phyloP scores from a whole-genome alignment of 2,329 filamentous ascomycete species.

The Metarhizium humberi region DNA sequence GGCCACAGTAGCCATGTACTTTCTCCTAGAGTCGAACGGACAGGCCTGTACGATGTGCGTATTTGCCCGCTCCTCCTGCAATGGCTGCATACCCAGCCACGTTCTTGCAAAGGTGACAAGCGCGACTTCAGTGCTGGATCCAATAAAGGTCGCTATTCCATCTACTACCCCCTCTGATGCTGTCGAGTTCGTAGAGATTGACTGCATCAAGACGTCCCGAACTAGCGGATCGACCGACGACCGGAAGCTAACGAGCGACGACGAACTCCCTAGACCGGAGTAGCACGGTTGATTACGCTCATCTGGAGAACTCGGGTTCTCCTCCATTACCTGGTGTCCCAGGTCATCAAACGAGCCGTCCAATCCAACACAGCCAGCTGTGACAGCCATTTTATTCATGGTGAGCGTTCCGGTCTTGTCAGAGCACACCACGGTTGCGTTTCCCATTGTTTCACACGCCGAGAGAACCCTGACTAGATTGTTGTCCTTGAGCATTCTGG shows the following conservation, averaged over 20 bases:
- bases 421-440: constrained; percentile 66
- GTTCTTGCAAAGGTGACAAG: constrained; percentile 37
- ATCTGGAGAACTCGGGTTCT: too few species aligned
- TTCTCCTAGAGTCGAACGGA: constrained; percentile 41
- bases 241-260: not conserved
- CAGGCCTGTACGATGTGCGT: constrained; percentile 33
- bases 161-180: constrained; percentile 40
- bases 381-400: constrained; percentile 19
- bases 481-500: constrained; percentile 60
- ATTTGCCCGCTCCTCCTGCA: constrained; percentile 22
- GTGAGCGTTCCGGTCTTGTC: constrained; percentile 38
- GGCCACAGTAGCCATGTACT: constrained; percentile 45
- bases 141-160: constrained; percentile 33
- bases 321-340: not conserved
- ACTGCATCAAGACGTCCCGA: constrained; percentile 28
- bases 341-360: not conserved
- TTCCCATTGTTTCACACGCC: constrained; percentile 65
- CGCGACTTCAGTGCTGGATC: constrained; percentile 46
- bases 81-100: constrained; percentile 35
- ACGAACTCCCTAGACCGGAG: not conserved
- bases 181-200: constrained; percentile 44
- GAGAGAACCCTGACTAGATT: constrained; percentile 58
- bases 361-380: constrained; percentile 4
- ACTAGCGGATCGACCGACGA: constrained; percentile 12
- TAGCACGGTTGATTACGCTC: not conserved